A percentile compares a stretch with the other conserved stretches of the same genome.
phyloP scores from a whole-genome alignment of 306 rosid species.

The Neltuma alba region DNA sequence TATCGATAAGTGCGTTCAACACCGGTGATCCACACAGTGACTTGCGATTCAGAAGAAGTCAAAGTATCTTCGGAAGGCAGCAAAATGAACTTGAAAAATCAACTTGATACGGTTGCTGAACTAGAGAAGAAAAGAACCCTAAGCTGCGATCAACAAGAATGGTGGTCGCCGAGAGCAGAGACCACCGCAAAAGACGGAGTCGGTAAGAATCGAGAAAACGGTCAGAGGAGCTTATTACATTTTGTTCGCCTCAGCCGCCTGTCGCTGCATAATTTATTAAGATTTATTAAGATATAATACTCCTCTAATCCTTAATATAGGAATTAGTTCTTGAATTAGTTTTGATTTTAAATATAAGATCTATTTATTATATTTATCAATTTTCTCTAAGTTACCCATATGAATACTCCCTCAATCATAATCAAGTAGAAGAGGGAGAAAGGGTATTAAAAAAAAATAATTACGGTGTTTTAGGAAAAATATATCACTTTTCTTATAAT shows the following conservation, averaged over 20 bases:
- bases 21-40: conserved; percentile 1
- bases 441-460: no score
- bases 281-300: no score
- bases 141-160: conserved; percentile 17
- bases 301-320: no score
- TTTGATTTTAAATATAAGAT: no score
- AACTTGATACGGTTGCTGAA: not conserved
- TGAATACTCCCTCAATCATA: no score
- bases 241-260: not conserved
- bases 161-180: not conserved
- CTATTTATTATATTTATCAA: no score
- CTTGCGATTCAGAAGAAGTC: not conserved
- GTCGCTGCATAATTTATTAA: not conserved
- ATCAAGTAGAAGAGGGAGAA: no score
- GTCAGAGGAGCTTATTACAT: not conserved
- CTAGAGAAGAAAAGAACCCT: not conserved
- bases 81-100: not conserved
- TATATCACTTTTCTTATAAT: no score
- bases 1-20: not conserved
- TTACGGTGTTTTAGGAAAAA: no score
- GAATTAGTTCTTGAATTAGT: no score
- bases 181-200: not conserved
- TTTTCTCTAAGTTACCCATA: no score
- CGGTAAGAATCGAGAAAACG: conserved; percentile 1
- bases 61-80: not conserved